phyloP scores from a whole-genome alignment of 164 flowering plant genomes.

The Vitis vinifera region ASM3070453v1 NC_081821.1:6070501-6071000 shows the following conservation, averaged over 20 bases:
- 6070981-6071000: not conserved
- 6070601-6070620: not conserved
- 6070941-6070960: not conserved
- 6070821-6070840: conserved; percentile 8
- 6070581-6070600: not conserved
- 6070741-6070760: not conserved
- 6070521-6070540: conserved; percentile 5
- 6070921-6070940: not conserved
- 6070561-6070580: conserved; percentile 1
- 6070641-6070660: not conserved
- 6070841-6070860: not conserved
- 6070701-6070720: not conserved
- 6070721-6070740: not conserved
- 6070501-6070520: conserved; percentile 2
- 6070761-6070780: conserved; percentile 8
- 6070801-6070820: conserved; percentile 25
- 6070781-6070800: conserved; percentile 8
- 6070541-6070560: not conserved
- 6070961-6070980: not conserved
- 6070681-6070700: not conserved
- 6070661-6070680: not conserved
- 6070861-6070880: not conserved
- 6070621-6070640: no score
- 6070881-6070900: not conserved
- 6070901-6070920: not conserved